Conservation (phyloP, 1,284 basidiomycete species). For the Vanrija sp. region DNA sequence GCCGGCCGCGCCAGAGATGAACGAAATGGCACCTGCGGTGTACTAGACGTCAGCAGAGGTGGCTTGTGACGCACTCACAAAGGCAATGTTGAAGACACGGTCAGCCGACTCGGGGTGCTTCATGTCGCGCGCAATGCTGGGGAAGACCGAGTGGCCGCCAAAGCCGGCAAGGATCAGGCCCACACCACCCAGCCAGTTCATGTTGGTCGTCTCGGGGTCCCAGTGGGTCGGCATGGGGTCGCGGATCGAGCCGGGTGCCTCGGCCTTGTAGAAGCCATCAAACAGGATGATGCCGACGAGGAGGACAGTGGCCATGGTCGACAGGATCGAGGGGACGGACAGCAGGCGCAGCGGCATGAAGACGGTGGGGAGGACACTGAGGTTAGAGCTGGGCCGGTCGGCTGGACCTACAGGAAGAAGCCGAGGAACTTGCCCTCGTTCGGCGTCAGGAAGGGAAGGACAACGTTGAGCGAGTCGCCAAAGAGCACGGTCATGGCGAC, state of each 20-base stretch:
- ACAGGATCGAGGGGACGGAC: conserved; percentile 79
- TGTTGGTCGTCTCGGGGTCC: conserved; percentile 55
- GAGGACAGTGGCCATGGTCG: conserved; percentile 71
- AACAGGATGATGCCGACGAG: conserved; percentile 75
- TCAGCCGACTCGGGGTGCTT: conserved; percentile 73
- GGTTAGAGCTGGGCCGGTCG: not conserved
- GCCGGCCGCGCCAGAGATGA: conserved; percentile 75
- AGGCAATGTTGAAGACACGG: conserved; percentile 51
- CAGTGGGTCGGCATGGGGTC: conserved; percentile 67
- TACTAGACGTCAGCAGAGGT: conserved; percentile 48
- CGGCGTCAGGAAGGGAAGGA: conserved; percentile 64
- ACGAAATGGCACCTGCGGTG: conserved; percentile 74
- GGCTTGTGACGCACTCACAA: conserved; percentile 24
- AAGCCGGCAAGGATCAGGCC: conserved; percentile 97
- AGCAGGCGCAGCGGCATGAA: conserved; percentile 78
- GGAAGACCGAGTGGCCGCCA: conserved; percentile 88
- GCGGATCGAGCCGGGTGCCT: conserved; percentile 77
- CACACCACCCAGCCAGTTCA: conserved; percentile 55
- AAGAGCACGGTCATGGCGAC: conserved; percentile 81
- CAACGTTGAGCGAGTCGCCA: conserved; percentile 73
- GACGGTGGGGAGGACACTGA: conserved; percentile 72
- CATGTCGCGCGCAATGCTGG: conserved; percentile 88
- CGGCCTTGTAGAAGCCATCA: conserved; percentile 76
- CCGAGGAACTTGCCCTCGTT: conserved; percentile 72
- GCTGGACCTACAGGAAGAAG: conserved; percentile 60